Evolutionary conservation across 2,329 filamentous ascomycete genomes (phyloP).

Genomic region (Fusarium subtropicale): DNA sequence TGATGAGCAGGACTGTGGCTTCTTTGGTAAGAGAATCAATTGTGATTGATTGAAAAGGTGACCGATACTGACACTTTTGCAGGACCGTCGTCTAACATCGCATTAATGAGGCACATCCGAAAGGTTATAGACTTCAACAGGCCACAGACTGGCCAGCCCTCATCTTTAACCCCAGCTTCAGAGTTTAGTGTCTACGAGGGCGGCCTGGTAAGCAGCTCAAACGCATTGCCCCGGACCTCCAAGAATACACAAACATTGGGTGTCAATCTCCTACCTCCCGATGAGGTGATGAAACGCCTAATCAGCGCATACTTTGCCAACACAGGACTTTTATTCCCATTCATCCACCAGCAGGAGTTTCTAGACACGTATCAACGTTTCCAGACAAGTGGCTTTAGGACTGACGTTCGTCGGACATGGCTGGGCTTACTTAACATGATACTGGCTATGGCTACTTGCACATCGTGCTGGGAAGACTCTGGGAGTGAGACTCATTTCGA

Average conservation of each 20-base stretch:
- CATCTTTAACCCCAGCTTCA: not conserved
- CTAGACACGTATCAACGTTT: slow-evolving; percentile 39
- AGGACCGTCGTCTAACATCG: slow-evolving; percentile 13
- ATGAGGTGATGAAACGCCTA: slow-evolving; percentile 33
- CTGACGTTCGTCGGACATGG: slow-evolving; percentile 59
- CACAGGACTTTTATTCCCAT: slow-evolving; percentile 49
- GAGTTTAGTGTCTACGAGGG: slow-evolving; percentile 1
- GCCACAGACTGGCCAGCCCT: not conserved
- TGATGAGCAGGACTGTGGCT: slow-evolving; percentile 15
- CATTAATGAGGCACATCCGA: slow-evolving; percentile 1
- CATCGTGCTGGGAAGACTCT: slow-evolving; percentile 18
- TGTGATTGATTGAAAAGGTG: no score
- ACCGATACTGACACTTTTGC: no score
- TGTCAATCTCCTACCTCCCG: slow-evolving; percentile 36
- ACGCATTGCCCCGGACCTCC: no score
- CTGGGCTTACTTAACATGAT: slow-evolving; percentile 63
- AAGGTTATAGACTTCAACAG: not conserved
- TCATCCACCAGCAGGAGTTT: slow-evolving; percentile 46
- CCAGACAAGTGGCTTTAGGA: slow-evolving; percentile 38
- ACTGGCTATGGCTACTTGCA: slow-evolving; percentile 59
- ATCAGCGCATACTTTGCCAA: slow-evolving; percentile 45
- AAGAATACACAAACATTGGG: no score
- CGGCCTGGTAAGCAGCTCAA: not conserved
- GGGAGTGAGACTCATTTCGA: slow-evolving; percentile 42
- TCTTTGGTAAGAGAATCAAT: slow-evolving; percentile 4